A percentile compares a stretch with the other conserved stretches of the same genome.
Evolutionary conservation across 2,329 filamentous ascomycete species (phyloP).

Genomic region (Penicillium sp.): DNA sequence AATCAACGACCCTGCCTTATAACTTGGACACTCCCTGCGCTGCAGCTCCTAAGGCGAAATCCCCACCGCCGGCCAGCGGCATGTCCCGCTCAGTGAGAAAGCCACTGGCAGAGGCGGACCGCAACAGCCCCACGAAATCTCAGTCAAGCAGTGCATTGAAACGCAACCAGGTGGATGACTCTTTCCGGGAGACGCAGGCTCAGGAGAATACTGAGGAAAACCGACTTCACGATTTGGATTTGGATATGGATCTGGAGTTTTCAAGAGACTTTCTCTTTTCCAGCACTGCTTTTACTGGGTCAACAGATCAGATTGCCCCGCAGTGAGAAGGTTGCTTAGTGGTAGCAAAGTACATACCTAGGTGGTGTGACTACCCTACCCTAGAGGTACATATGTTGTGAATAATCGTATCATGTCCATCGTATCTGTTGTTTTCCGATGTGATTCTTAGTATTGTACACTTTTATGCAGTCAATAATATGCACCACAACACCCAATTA

Average conservation of each 20-base stretch:
- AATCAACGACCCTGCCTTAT: slow-evolving; percentile 7
- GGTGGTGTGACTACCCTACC: neutral
- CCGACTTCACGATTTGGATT: slow-evolving; percentile 27
- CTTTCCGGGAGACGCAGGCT: slow-evolving; percentile 10
- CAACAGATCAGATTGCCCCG: slow-evolving; percentile 14
- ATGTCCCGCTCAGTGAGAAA: slow-evolving; percentile 13
- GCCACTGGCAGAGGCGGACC: slow-evolving; percentile 24
- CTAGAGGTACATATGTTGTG: neutral
- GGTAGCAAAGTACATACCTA: neutral
- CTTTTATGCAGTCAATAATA: neutral
- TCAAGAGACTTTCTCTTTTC: slow-evolving; percentile 37
- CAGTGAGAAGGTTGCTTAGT: neutral
- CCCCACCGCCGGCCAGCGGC: neutral
- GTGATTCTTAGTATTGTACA: neutral
- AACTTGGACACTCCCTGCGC: neutral
- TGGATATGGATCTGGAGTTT: slow-evolving; percentile 37
- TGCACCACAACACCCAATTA: no score
- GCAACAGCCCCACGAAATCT: slow-evolving; percentile 27
- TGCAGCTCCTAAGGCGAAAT: slow-evolving; percentile 7
- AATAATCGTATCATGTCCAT: neutral
- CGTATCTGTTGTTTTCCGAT: neutral
- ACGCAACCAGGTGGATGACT: slow-evolving; percentile 4
- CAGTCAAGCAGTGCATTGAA: slow-evolving; percentile 14
- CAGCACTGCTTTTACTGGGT: slow-evolving; percentile 30
- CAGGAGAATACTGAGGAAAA: slow-evolving; percentile 17